Percentiles rank a stretch among this genome's conserved stretches.
Evolutionary conservation across 139 green algal species (phyloP).

Genomic region (Microglena sp.): DNA sequence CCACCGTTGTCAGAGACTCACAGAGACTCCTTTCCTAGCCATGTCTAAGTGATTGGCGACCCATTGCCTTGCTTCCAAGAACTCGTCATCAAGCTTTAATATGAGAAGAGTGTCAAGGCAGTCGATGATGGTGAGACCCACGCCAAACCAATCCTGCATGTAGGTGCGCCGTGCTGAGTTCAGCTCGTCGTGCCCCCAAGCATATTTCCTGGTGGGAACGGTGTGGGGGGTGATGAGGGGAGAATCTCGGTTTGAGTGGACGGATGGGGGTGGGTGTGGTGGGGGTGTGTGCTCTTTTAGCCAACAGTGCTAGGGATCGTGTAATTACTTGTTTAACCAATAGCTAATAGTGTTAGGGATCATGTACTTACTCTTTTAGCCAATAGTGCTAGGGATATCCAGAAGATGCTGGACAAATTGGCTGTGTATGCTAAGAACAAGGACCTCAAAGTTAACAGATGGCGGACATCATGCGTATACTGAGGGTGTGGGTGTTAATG

Average conservation of each 20-base stretch:
- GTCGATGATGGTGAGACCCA: constrained; percentile 72
- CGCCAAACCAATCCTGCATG: constrained; percentile 42
- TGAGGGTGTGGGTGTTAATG: no score
- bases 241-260: no score
- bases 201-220: constrained; percentile 35
- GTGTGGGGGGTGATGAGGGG: neutral
- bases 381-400: no score
- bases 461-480: no score
- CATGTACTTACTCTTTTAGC: neutral
- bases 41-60: constrained; percentile 44
- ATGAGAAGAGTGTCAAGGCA: constrained; percentile 72
- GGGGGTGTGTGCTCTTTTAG: neutral
- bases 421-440: no score
- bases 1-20: no score
- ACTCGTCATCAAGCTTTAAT: constrained; percentile 40
- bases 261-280: neutral
- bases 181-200: constrained; percentile 75
- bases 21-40: neutral
- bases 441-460: no score
- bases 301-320: neutral
- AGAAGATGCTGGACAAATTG: no score
- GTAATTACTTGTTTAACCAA: neutral
- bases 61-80: constrained; percentile 42
- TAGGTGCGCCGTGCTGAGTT: constrained; percentile 12
- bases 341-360: constrained; percentile 5